These are phyloP conservation scores for Metrosideros polymorpha DNA, from an alignment of 441 rosid species.

Conservation along the genomic window DNA sequence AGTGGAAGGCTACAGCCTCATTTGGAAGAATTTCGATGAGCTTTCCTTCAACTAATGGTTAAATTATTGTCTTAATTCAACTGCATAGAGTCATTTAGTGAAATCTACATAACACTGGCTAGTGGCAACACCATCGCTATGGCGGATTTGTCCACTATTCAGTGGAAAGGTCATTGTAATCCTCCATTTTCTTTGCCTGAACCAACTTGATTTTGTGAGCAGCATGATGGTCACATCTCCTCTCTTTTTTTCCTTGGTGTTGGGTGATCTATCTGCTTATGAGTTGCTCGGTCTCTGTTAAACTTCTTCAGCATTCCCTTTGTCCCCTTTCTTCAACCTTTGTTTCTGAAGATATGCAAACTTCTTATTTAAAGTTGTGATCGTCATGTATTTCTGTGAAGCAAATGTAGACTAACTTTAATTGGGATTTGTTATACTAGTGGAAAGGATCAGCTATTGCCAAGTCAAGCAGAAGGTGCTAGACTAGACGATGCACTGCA, in stretches of 20 bases:
- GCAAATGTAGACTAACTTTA: not conserved
- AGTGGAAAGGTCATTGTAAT: not conserved
- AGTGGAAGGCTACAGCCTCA: not conserved
- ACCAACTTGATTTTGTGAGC: not conserved
- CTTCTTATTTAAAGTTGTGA: not conserved
- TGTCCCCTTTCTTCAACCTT: not conserved
- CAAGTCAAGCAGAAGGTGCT: constrained; percentile 57
- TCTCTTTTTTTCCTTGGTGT: not conserved
- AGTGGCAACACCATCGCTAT: not conserved
- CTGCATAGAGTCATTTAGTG: not conserved
- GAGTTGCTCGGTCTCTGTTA: not conserved
- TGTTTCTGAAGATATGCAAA: not conserved
- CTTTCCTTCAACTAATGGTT: not conserved
- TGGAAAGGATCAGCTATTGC: constrained; percentile 69
- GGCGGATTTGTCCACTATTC: not conserved
- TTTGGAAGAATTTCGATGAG: not conserved
- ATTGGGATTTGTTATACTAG: constrained; percentile 19
- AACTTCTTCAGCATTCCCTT: not conserved
- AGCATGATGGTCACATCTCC: not conserved
- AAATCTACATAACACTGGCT: not conserved
- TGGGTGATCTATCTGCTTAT: not conserved
- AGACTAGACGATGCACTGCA: constrained; percentile 35
- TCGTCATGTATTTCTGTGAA: not conserved
- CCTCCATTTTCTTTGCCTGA: not conserved
- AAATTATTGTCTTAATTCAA: not conserved